Conservation (phyloP, 305 asterid species). For the Caryopteris hybrid region DNA sequence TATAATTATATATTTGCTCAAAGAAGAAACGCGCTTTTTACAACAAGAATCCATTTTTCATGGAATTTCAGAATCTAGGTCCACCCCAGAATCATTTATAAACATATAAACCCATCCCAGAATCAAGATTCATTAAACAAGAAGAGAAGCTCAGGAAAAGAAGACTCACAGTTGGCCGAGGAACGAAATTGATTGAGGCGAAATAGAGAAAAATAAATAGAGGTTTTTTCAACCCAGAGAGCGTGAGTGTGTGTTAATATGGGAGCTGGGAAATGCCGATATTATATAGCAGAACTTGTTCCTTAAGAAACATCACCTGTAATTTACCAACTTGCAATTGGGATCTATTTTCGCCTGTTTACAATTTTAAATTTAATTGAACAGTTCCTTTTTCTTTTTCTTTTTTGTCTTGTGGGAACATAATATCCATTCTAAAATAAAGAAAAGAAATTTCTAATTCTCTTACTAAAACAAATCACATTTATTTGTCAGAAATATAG, state of each 20-base stretch:
- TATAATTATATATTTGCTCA: not conserved
- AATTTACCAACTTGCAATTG: not conserved
- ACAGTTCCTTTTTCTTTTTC: no score
- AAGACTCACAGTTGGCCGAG: constrained; percentile 19
- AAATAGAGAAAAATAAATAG: not conserved
- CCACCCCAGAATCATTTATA: not conserved
- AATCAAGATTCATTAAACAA: not conserved
- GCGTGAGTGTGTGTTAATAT: not conserved
- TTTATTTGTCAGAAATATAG: no score
- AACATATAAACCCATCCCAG: not conserved
- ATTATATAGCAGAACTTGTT: not conserved
- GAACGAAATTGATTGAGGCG: not conserved
- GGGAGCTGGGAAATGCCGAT: not conserved
- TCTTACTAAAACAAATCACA: no score
- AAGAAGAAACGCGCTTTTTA: not conserved
- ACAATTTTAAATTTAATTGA: no score
- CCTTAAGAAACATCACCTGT: not conserved
- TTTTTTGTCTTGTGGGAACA: no score
- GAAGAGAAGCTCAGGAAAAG: not conserved
- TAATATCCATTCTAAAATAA: no score
- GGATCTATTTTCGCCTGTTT: not conserved
- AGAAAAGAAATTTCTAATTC: no score
- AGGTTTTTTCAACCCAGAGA: no score
- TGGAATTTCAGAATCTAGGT: not conserved
- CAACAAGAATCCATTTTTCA: not conserved